phyloP scores from a whole-genome alignment of 768 basidiomycete species.

The Cantharellus anzutake region DNA sequence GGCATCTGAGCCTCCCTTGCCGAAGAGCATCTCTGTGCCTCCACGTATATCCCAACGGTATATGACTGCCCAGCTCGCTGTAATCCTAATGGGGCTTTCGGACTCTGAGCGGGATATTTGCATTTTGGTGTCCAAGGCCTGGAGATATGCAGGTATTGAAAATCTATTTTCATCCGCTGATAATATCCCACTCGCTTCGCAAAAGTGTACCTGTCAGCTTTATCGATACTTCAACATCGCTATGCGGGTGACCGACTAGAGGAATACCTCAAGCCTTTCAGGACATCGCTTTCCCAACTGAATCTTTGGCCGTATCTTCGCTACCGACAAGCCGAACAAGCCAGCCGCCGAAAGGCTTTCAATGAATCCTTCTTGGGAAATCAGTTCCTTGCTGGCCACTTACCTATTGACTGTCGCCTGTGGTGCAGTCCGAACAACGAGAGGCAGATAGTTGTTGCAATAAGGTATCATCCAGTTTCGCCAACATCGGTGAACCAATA shows the following conservation, averaged over 20 bases:
- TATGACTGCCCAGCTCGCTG: constrained; percentile 30
- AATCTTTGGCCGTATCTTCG: constrained; percentile 60
- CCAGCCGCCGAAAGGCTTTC: constrained; percentile 23
- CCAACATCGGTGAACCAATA: not conserved
- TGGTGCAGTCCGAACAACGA: constrained; percentile 44
- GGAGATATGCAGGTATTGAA: constrained; percentile 40
- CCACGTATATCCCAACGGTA: constrained; percentile 41
- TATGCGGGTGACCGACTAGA: constrained; percentile 34
- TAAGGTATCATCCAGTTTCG: constrained; percentile 24
- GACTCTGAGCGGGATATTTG: constrained; percentile 27
- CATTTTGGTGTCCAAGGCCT: constrained; percentile 34
- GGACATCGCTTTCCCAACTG: constrained; percentile 53
- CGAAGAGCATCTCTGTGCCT: constrained; percentile 28
- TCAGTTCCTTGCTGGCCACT: constrained; percentile 13
- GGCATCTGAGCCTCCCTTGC: not conserved
- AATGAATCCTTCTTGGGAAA: constrained; percentile 31
- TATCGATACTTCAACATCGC: constrained; percentile 24
- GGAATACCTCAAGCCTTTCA: constrained; percentile 22
- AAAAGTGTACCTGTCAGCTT: constrained; percentile 45
- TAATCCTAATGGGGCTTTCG: constrained; percentile 33
- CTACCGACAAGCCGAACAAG: constrained; percentile 27
- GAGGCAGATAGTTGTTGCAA: constrained; percentile 34
- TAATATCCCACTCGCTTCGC: constrained; percentile 6
- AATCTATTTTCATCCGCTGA: not conserved
- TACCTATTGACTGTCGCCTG: constrained; percentile 25